A percentile compares a stretch with the other conserved stretches of the same genome.
Evolutionary conservation across 257 asterid genomes (phyloP).

Genomic region (Petrea volubilis): DNA sequence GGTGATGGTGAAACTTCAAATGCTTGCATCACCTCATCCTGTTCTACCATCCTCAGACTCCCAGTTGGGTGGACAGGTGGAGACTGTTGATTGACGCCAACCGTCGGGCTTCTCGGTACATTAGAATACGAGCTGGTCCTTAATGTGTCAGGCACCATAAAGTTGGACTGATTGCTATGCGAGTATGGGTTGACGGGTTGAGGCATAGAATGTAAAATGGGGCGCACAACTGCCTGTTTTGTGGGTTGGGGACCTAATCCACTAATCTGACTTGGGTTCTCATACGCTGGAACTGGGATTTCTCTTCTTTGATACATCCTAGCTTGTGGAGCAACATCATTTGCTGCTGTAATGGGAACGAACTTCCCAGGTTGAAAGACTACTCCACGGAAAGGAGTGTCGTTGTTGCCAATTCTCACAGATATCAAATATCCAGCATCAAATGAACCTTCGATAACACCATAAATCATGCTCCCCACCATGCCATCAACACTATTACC

Average conservation of each 20-base stretch:
- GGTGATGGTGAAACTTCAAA: constrained; percentile 52
- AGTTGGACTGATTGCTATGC: constrained; percentile 20
- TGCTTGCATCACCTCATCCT: constrained; percentile 67
- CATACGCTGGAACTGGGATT: constrained; percentile 27
- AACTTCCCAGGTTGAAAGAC: constrained; percentile 59
- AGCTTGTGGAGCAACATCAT: constrained; percentile 77
- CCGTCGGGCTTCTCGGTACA: constrained; percentile 21
- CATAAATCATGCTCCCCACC: constrained; percentile 58
- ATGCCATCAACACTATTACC: constrained; percentile 18
- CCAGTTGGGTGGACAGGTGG: constrained; percentile 28
- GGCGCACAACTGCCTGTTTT: constrained; percentile 28
- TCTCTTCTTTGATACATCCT: constrained; percentile 54
- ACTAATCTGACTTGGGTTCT: constrained; percentile 24
- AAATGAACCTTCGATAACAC: constrained; percentile 75
- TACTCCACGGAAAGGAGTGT: constrained; percentile 62
- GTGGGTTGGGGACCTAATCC: constrained; percentile 16
- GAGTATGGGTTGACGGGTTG: constrained; percentile 23
- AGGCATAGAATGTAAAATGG: constrained; percentile 24
- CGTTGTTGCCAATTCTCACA: constrained; percentile 49
- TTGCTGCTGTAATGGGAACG: constrained; percentile 52
- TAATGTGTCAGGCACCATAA: constrained; percentile 11
- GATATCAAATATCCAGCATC: constrained; percentile 79
- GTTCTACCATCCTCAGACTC: constrained; percentile 65
- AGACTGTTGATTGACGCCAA: constrained; percentile 24
- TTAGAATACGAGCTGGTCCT: constrained; percentile 33